Evolutionary conservation across 768 basidiomycete genomes (phyloP).

Genomic region (Leccinum uliginosum): DNA sequence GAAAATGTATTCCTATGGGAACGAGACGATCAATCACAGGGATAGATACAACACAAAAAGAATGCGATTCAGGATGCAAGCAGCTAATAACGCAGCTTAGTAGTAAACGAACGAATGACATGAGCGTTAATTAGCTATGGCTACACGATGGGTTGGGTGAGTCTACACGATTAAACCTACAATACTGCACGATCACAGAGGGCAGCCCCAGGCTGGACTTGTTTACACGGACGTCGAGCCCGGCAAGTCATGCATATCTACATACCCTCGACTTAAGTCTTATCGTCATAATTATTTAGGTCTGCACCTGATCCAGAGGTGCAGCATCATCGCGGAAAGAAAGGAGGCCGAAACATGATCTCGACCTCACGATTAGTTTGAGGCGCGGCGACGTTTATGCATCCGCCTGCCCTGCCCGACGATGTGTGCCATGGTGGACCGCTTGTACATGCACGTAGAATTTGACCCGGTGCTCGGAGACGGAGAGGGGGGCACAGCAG

Average conservation of each 20-base stretch:
- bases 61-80: background rate
- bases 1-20: background rate
- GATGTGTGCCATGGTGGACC: background rate
- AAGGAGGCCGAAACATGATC: too few species aligned
- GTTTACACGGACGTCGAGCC: slow-evolving; percentile 2
- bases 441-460: slow-evolving; percentile 13
- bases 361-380: slow-evolving; percentile 6
- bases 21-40: background rate
- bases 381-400: slow-evolving; percentile 13
- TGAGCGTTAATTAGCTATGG: slow-evolving; percentile 2
- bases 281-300: background rate
- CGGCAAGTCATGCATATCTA: background rate
- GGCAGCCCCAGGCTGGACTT: slow-evolving; percentile 7
- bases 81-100: background rate
- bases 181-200: background rate
- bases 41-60: background rate
- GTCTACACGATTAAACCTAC: background rate
- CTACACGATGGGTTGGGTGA: slow-evolving; percentile 2
- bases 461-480: slow-evolving; percentile 5
- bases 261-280: background rate
- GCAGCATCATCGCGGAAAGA: background rate
- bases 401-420: slow-evolving; percentile 8
- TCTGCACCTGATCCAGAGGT: slow-evolving; percentile 10
- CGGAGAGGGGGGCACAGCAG: background rate
- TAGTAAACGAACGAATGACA: background rate